These are phyloP conservation scores for Cryptosporidium viatorum DNA, from an alignment of 169 alveolate genomes.

Conservation along the genomic window DNA sequence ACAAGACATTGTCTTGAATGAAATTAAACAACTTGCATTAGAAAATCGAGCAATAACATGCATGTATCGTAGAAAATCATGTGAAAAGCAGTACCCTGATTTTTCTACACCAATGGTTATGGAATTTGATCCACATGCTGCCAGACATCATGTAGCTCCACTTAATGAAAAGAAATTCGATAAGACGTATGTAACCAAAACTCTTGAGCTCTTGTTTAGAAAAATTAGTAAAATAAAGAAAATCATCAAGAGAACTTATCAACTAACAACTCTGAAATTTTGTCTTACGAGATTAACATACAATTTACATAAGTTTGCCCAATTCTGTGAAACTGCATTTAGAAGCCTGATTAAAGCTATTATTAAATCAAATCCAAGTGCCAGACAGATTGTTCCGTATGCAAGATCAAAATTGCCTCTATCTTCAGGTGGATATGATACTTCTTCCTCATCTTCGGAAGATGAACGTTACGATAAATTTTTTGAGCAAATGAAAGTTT, in stretches of 20 bases:
- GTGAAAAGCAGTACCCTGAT: background rate
- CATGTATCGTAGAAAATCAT: background rate
- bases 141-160: background rate
- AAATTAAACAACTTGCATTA: background rate
- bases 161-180: background rate
- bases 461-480: background rate
- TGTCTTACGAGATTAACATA: background rate
- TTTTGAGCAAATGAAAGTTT: too few species aligned
- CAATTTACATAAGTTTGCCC: background rate
- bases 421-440: constrained; percentile 13
- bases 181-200: background rate
- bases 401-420: background rate
- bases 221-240: background rate
- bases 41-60: background rate
- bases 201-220: background rate
- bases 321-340: background rate
- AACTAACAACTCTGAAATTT: background rate
- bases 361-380: background rate
- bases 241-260: background rate
- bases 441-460: constrained; percentile 12
- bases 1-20: background rate
- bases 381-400: background rate
- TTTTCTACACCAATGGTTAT: background rate
- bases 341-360: background rate
- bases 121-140: background rate